phyloP scores from a whole-genome alignment of 345 rosid species.

The Eutrema yunnanense region DNA sequence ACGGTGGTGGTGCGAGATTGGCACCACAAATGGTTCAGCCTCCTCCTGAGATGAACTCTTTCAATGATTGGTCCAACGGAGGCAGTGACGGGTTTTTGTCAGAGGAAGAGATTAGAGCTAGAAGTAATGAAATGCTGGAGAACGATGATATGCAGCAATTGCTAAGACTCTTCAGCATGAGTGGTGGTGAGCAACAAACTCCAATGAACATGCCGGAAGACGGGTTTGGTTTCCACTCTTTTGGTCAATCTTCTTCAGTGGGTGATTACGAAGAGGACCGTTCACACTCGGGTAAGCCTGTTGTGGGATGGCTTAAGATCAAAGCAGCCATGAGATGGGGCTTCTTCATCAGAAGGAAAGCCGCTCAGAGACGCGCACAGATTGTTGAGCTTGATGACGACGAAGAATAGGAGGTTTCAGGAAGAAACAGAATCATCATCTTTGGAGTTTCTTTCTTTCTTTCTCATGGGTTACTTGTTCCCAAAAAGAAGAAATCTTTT shows the following conservation, averaged over 20 bases:
- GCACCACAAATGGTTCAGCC: constrained; percentile 31
- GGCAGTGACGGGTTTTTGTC: constrained; percentile 57
- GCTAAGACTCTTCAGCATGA: constrained; percentile 68
- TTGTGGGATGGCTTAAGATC: constrained; percentile 94
- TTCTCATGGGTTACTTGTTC: not conserved
- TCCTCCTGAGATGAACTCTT: constrained; percentile 36
- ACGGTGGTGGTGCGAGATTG: constrained; percentile 20
- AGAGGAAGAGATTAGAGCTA: constrained; percentile 78
- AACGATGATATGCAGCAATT: constrained; percentile 92
- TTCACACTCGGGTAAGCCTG: constrained; percentile 72
- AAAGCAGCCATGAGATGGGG: constrained; percentile 99
- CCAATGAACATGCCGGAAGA: constrained; percentile 47
- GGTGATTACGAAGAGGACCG: constrained; percentile 43
- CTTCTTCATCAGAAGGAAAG: constrained; percentile 77
- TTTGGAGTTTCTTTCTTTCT: not conserved
- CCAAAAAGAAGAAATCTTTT: constrained; percentile 20
- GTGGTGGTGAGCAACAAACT: constrained; percentile 44
- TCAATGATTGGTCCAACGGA: constrained; percentile 46
- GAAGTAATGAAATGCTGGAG: constrained; percentile 85
- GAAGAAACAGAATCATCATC: not conserved
- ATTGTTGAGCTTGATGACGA: constrained; percentile 68
- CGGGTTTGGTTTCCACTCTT: constrained; percentile 35
- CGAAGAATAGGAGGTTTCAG: not conserved
- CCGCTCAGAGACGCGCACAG: constrained; percentile 89
- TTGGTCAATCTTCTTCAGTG: constrained; percentile 43